These are phyloP conservation scores for Thelonectria olida DNA, from an alignment of 2,329 filamentous ascomycete genomes.

Conservation along the genomic window DNA sequence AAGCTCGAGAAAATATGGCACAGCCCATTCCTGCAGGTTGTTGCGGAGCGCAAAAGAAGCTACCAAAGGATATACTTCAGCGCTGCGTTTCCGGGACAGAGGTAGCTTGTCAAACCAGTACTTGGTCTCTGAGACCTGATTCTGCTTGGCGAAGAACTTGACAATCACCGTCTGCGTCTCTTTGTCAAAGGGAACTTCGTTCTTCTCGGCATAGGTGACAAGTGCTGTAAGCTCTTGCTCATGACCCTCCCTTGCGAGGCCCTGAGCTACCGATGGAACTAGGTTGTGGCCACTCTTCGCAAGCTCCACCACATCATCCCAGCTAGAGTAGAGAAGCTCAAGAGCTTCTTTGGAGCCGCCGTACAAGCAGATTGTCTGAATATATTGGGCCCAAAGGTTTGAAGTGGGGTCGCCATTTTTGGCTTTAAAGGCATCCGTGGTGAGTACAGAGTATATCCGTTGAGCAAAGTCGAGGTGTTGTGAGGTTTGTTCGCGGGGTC, in stretches of 20 bases:
- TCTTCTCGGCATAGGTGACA: conserved; percentile 59
- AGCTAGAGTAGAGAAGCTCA: conserved; percentile 50
- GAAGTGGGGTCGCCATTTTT: conserved; percentile 28
- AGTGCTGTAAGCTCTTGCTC: conserved; percentile 67
- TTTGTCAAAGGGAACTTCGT: conserved; percentile 55
- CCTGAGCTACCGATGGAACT: conserved; percentile 52
- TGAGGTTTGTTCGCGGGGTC: conserved; percentile 53
- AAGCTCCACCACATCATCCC: conserved; percentile 36
- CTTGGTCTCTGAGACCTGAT: conserved; percentile 69
- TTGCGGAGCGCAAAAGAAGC: conserved; percentile 66
- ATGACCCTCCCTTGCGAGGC: conserved; percentile 68
- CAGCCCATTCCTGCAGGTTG: conserved; percentile 69
- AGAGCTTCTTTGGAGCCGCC: conserved; percentile 64
- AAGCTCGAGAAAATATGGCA: conserved; percentile 64
- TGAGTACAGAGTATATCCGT: conserved; percentile 49
- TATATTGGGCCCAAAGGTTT: conserved; percentile 43
- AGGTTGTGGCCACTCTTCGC: conserved; percentile 34
- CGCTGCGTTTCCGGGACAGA: conserved; percentile 32
- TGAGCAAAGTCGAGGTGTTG: conserved; percentile 60
- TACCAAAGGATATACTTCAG: conserved; percentile 41
- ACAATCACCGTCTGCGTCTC: conserved; percentile 65
- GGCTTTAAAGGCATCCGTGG: conserved; percentile 31
- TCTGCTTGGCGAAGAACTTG: conserved; percentile 66
- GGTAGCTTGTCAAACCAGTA: conserved; percentile 72
- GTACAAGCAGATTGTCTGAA: conserved; percentile 59